Conservation (phyloP, 257 asterid species). For the Penstemon barbatus region DNA sequence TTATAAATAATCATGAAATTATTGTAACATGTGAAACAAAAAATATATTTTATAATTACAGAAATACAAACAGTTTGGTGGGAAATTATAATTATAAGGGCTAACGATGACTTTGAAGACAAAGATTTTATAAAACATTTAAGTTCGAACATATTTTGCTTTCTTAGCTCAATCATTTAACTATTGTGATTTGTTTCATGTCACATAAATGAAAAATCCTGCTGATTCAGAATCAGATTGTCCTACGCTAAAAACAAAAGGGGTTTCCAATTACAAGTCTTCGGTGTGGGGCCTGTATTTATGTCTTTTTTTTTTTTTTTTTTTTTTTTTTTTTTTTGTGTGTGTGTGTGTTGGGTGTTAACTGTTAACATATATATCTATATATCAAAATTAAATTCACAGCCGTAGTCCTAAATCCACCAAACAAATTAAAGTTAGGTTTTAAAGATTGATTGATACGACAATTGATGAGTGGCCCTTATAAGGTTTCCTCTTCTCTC, state of each 20-base stretch:
- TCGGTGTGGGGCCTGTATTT: conserved; percentile 22
- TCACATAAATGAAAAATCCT: conserved; percentile 20
- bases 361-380: no score
- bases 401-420: no score
- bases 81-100: no score
- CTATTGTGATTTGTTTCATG: conserved; percentile 11
- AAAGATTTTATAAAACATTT: neutral
- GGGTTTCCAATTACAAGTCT: conserved; percentile 13
- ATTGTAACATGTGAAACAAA: no score
- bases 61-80: no score
- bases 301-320: neutral
- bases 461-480: conserved; percentile 24
- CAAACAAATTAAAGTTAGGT: conserved; percentile 18
- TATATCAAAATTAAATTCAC: no score
- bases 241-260: conserved; percentile 41
- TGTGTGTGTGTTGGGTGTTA: no score
- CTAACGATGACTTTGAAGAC: neutral
- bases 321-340: no score
- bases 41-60: no score
- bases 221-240: conserved; percentile 32
- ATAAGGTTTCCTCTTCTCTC: conserved; percentile 1
- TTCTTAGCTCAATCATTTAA: conserved; percentile 32
- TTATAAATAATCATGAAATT: no score
- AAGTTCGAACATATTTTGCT: conserved; percentile 7
- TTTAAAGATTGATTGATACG: conserved; percentile 30